Conservation (phyloP, 2,329 filamentous ascomycete species). For the Cercospora janseana region DNA sequence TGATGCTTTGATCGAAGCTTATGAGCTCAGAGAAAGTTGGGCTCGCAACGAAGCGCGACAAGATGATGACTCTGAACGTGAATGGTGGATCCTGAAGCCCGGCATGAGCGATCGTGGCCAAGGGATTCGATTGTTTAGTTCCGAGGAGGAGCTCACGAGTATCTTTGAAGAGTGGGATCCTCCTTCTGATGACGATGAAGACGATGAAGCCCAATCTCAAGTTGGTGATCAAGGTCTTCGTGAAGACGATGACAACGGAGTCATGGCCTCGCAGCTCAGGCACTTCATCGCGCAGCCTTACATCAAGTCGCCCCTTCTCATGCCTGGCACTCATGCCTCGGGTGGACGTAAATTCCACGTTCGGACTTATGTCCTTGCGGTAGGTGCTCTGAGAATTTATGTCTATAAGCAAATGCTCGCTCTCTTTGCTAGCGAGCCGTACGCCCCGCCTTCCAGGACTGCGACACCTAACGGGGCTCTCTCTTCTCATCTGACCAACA, state of each 20-base stretch:
- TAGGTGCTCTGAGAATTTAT: constrained; percentile 74
- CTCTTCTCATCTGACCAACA: constrained; percentile 85
- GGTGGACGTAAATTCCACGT: constrained; percentile 87
- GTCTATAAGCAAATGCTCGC: constrained; percentile 91
- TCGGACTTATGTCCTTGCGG: constrained; percentile 81
- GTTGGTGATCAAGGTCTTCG: constrained; percentile 9
- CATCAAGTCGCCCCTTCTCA: constrained; percentile 80
- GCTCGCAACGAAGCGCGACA: constrained; percentile 59
- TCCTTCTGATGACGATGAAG: constrained; percentile 66
- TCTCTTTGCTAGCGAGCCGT: constrained; percentile 77
- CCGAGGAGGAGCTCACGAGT: constrained; percentile 73
- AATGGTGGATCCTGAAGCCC: constrained; percentile 99
- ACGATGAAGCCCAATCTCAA: constrained; percentile 45
- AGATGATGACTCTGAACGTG: constrained; percentile 40
- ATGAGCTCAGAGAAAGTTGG: constrained; percentile 78
- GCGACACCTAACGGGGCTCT: constrained; percentile 53
- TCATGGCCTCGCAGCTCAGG: constrained; percentile 85
- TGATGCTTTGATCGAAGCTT: constrained; percentile 80
- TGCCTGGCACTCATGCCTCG: constrained; percentile 48
- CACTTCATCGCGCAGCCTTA: constrained; percentile 97
- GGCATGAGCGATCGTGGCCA: constrained; percentile 96
- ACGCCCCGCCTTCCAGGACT: constrained; percentile 60
- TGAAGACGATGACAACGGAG: constrained; percentile 49
- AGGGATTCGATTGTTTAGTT: constrained; percentile 85
- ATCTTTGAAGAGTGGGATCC: constrained; percentile 94